Conservation (phyloP, 495 filamentous ascomycete species). For the Daldinia caldariorum region DNA sequence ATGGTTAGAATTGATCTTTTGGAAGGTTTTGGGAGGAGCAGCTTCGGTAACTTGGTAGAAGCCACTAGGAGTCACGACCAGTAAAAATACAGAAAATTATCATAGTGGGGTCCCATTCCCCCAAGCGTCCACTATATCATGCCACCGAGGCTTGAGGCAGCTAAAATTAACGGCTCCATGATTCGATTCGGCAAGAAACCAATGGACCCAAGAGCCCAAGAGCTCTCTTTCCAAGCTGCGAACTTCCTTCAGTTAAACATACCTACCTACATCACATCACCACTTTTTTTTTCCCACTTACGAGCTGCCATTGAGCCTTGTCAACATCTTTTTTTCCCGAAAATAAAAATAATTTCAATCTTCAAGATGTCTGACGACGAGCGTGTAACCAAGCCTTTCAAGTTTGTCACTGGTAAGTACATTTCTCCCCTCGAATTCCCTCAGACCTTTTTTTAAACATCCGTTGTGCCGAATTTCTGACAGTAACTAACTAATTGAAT, state of each 20-base stretch:
- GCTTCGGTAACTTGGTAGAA: slow-evolving; percentile 36
- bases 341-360: slow-evolving; percentile 40
- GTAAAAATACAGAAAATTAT: slow-evolving; percentile 40
- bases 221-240: slow-evolving; percentile 27
- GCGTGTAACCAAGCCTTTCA: slow-evolving; percentile 98
- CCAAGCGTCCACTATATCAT: slow-evolving; percentile 40
- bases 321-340: slow-evolving; percentile 34
- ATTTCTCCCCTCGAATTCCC: slow-evolving; percentile 48
- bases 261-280: too few relatives aligned
- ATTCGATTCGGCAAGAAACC: slow-evolving; percentile 45
- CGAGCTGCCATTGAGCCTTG: slow-evolving; percentile 40
- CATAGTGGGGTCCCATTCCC: slow-evolving; percentile 35
- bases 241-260: slow-evolving; percentile 41
- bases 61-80: slow-evolving; percentile 36
- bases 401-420: slow-evolving; percentile 97
- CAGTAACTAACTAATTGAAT: slow-evolving; percentile 39
- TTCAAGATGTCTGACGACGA: slow-evolving; percentile 88
- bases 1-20: slow-evolving; percentile 24
- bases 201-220: slow-evolving; percentile 37
- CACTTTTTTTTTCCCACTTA: slow-evolving; percentile 12
- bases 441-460: slow-evolving; percentile 39
- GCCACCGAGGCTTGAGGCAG: slow-evolving; percentile 44
- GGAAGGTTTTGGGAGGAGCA: slow-evolving; percentile 33
- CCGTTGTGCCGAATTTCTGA: slow-evolving; percentile 32
- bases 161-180: slow-evolving; percentile 40